Conservation (phyloP, 2,329 filamentous ascomycete genomes). For the Fusarium redolens region DNA sequence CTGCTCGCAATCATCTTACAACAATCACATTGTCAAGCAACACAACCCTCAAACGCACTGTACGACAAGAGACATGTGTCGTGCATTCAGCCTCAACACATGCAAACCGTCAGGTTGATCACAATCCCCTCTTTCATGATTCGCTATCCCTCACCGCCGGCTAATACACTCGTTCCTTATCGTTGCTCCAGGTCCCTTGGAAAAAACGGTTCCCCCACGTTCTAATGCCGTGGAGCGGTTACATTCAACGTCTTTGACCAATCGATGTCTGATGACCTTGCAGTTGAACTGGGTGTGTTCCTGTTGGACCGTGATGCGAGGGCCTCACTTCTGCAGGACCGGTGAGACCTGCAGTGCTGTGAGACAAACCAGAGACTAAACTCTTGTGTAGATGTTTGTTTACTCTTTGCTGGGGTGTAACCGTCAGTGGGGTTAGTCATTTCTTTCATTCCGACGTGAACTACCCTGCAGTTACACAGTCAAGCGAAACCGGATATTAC, state of each 20-base stretch:
- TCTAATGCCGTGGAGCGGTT: slow-evolving; percentile 20
- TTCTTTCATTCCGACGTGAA: background rate
- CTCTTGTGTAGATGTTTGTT: background rate
- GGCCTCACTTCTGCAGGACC: slow-evolving; percentile 23
- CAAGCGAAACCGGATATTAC: background rate
- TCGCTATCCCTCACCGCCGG: slow-evolving; percentile 28
- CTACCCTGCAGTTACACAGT: background rate
- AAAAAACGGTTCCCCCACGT: slow-evolving; percentile 11
- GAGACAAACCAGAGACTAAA: background rate
- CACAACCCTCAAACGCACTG: background rate
- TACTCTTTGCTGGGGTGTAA: too few species aligned
- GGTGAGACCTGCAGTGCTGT: slow-evolving; percentile 18
- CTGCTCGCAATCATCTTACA: background rate
- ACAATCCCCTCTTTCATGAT: slow-evolving; percentile 1
- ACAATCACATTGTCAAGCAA: background rate
- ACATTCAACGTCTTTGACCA: slow-evolving; percentile 26
- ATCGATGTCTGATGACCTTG: slow-evolving; percentile 15
- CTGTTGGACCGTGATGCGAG: slow-evolving; percentile 28
- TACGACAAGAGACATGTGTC: background rate
- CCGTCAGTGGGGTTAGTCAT: background rate
- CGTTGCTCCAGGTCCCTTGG: slow-evolving; percentile 14
- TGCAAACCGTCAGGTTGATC: background rate
- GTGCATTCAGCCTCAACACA: slow-evolving; percentile 16
- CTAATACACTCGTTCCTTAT: background rate
- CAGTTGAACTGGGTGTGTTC: slow-evolving; percentile 25